Conservation (phyloP, 805 yeast genomes). For the Wickerhamiella spandovensis region DNA sequence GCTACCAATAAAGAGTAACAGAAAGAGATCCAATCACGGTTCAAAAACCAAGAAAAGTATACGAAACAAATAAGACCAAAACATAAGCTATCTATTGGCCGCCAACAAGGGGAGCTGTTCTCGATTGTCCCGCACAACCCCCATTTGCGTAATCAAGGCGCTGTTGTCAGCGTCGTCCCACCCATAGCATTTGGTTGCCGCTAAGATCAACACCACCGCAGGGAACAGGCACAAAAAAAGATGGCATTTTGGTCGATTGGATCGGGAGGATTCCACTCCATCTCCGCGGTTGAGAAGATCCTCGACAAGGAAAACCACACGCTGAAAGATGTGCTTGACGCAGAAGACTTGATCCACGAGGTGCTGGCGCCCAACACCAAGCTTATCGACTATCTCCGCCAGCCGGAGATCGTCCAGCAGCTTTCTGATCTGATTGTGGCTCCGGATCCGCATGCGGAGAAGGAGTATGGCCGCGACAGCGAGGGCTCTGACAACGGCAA, state of each 20-base stretch:
- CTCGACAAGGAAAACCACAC: constrained; percentile 35
- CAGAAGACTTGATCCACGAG: constrained; percentile 62
- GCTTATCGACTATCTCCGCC: constrained; percentile 64
- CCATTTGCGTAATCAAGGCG: neutral
- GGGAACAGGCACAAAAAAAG: neutral
- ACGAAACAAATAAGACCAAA: too few relatives aligned
- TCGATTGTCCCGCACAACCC: neutral
- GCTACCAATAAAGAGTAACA: too few relatives aligned
- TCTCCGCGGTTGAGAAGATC: constrained; percentile 40
- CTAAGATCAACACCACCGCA: neutral
- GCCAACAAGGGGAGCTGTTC: too few relatives aligned
- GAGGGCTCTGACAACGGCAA: too few relatives aligned
- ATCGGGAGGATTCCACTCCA: constrained; percentile 37
- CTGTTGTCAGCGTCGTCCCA: neutral
- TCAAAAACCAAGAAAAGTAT: too few relatives aligned
- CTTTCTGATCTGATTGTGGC: constrained; percentile 47
- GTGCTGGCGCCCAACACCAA: constrained; percentile 58
- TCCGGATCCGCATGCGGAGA: constrained; percentile 14
- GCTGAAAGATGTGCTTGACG: constrained; percentile 47
- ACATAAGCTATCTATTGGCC: too few relatives aligned
- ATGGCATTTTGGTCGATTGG: constrained; percentile 52
- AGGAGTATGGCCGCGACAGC: neutral
- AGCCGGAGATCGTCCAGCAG: constrained; percentile 57
- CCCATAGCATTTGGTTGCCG: neutral
- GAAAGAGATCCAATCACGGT: too few relatives aligned